Conservation (phyloP, 768 basidiomycete species). For the Mycena indigotica region DNA sequence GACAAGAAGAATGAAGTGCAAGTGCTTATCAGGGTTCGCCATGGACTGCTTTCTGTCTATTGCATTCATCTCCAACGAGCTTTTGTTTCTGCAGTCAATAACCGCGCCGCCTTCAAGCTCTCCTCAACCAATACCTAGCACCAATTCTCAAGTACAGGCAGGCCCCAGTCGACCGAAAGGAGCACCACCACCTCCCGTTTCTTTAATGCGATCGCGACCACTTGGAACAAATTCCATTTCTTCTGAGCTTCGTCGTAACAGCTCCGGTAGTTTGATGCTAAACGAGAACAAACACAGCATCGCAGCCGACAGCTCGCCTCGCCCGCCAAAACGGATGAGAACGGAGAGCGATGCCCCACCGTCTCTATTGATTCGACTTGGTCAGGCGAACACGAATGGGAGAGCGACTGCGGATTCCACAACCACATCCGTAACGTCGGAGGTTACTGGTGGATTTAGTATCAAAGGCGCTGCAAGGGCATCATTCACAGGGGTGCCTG, state of each 20-base stretch:
- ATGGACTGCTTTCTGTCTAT: slow-evolving; percentile 41
- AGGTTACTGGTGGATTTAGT: slow-evolving; percentile 43
- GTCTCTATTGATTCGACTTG: slow-evolving; percentile 49
- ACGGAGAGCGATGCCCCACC: slow-evolving; percentile 30
- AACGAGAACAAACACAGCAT: slow-evolving; percentile 19
- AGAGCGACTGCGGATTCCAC: slow-evolving; percentile 8
- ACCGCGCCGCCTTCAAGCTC: slow-evolving; percentile 26
- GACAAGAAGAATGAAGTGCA: slow-evolving; percentile 37
- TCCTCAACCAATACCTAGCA: no score
- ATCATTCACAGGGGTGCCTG: slow-evolving; percentile 12
- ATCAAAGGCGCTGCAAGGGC: slow-evolving; percentile 57
- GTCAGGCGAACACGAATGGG: slow-evolving; percentile 14
- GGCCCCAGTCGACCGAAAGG: neutral
- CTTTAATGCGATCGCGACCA: slow-evolving; percentile 4
- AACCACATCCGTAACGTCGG: slow-evolving; percentile 10
- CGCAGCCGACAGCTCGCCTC: slow-evolving; percentile 33
- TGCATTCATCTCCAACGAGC: slow-evolving; percentile 40
- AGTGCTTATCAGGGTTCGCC: slow-evolving; percentile 60
- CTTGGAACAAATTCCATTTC: slow-evolving; percentile 5
- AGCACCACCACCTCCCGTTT: neutral
- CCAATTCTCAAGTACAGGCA: slow-evolving; percentile 1
- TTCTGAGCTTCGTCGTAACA: slow-evolving; percentile 25
- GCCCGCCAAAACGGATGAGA: slow-evolving; percentile 37
- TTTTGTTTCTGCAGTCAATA: slow-evolving; percentile 49
- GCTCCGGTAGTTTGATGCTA: neutral